Evolutionary conservation across 2,329 filamentous ascomycete genomes (phyloP), one percentile per base, ranked within the genome.

Genomic region (Xylariaceae sp.): DNA sequence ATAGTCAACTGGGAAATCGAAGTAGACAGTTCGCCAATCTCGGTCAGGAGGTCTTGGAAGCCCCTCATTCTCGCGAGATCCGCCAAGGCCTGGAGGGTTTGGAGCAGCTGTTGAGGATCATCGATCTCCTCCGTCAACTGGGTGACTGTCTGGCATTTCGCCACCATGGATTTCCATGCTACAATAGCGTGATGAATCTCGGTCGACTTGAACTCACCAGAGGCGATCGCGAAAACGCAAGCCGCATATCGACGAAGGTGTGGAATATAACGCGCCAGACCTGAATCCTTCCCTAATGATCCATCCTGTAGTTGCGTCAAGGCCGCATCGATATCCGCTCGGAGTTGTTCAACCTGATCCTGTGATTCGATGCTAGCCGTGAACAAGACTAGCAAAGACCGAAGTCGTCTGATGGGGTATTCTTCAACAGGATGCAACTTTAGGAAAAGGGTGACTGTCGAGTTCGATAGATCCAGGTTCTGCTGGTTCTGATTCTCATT

Each of bases 1-100:
- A 73, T 67, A 6, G 70, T 61, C 1, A 76, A 64, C 39, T 71
- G 75, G 1, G 80, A 76, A 4, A 85, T 65, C 11, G 70, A 71
- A 2, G 73, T 73, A 0, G 77, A 75, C 2, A 84, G 71, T 61
- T 82, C 77, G 3, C 82, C 69, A 3, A 80, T 74, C 0, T 74
- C 71, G 0, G 79, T 74, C 37, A 82, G 75, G 8, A 83, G 68
- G 1, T 70, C 68, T 45, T 78, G 76, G 18, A 80, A 75, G 23
- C 82, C 82, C 58, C 77, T 76, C 55, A 85, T 76, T 11, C 76
- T 79, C 4, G 80, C 75, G 37, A 82, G 79, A 52, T 84, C 78
- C 35, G 76, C 76, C 9, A 82, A 66, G 0, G 82, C 79, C 48
- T 78, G 76, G 1, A 85, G 74, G 51, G 81, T 78, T 10, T 75